Base-by-base conservation (phyloP, 2,329 filamentous ascomycete genomes). In the Achaetomium macrosporum region DNA sequence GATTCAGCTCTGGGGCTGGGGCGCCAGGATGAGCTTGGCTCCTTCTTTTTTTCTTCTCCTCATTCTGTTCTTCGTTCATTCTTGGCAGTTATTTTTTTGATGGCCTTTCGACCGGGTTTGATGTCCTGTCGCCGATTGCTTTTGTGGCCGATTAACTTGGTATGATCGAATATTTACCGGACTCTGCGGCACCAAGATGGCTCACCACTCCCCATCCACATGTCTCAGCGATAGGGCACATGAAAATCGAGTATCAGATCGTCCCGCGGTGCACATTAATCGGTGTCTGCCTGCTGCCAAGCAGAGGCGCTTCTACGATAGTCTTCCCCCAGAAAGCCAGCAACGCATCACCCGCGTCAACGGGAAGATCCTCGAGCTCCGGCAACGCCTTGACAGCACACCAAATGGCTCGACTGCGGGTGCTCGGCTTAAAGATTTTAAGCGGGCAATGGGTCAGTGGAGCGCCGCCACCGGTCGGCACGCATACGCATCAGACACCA, bases 221-320 rank as follows among this genome's bases (percentile, higher is more conserved):
- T 61, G 59, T 50, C 56, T 59, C 30, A 61, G 56, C 33, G 50
- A 50, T 25, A 47, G 19, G 17, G 51, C 50, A 0, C 59, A 59
- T 35, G 54, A 53, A 12, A 31, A 44, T 15, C 53, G 51, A 17
- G 54, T 59, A 48, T 58, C 57, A 6, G 54, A 61, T n/a, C n/a
- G n/a, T 29, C 29, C 52, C 11, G 58, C 45, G 5, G 25, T 55
- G 5, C 59, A 61, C 42, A 57, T 50, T 40, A 58, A 57, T 45
- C 56, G 52, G 33, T 61, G 57, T 20, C 36, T 61, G 17, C 53
- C 49, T 1, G 49, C 46, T 3, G 42, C 55, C 2, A 58, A 50
- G 29, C 50, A 39, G 17, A 25, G 35, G 11, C 44, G 33, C 2
- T 61, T 61, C 53, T 59, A 51, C 54, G 48, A 58, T 2, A 56